These are phyloP conservation scores for Taphrina pruni DNA, from an alignment of 1,139 yeast species.

Conservation along the genomic window DNA sequence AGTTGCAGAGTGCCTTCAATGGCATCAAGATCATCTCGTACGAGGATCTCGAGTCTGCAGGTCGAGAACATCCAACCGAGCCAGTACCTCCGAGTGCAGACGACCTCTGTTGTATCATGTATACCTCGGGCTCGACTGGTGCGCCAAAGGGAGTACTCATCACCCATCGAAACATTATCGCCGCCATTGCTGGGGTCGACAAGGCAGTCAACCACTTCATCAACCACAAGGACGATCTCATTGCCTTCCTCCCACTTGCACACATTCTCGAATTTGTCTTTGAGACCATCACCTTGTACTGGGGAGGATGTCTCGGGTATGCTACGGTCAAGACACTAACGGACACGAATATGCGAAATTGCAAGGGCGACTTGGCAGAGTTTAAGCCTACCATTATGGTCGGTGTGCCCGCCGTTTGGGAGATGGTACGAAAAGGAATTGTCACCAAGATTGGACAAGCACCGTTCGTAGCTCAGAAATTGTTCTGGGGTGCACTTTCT, in stretches of 20 bases:
- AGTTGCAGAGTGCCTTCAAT: conserved; percentile 71
- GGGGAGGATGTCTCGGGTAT: conserved; percentile 92
- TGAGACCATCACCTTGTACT: conserved; percentile 76
- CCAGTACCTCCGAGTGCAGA: conserved; percentile 66
- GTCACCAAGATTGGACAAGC: conserved; percentile 71
- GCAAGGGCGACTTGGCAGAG: conserved; percentile 84
- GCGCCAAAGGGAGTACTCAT: conserved; percentile 96
- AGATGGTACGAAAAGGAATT: conserved; percentile 90
- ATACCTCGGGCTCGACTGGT: conserved; percentile 98
- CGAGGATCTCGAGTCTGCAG: conserved; percentile 70
- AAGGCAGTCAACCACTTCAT: conserved; percentile 61
- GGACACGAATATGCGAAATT: conserved; percentile 78
- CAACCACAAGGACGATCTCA: conserved; percentile 67
- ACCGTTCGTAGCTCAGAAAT: conserved; percentile 71
- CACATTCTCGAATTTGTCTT: conserved; percentile 93
- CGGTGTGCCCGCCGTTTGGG: conserved; percentile 99
- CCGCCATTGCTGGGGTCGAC: conserved; percentile 84
- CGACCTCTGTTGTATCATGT: conserved; percentile 92
- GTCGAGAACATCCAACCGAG: conserved; percentile 58
- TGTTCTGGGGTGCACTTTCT: conserved; percentile 88
- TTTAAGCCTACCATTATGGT: conserved; percentile 94
- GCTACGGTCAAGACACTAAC: conserved; percentile 92
- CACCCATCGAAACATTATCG: conserved; percentile 74
- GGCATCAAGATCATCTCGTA: conserved; percentile 70
- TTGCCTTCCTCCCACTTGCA: conserved; percentile 92